Conservation (phyloP, 2,329 filamentous ascomycete genomes). For the Fusarium azukiicola region DNA sequence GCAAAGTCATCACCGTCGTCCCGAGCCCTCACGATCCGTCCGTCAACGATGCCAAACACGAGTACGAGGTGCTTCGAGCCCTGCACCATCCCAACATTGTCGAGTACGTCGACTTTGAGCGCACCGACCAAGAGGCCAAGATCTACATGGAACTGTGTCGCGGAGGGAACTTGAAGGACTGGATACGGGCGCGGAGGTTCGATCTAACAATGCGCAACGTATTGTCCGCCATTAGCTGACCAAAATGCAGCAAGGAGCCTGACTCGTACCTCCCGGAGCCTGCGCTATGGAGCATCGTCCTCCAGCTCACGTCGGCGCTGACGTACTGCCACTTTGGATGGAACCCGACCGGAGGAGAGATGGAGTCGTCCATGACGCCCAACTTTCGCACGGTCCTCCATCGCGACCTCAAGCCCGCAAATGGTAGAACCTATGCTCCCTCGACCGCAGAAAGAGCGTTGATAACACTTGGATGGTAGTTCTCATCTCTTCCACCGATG, state of each 20-base stretch:
- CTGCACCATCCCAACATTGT: conserved; percentile 3
- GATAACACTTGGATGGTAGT: neutral
- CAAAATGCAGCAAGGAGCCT: neutral
- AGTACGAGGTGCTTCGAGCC: neutral
- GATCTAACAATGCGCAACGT: neutral
- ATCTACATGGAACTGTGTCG: neutral
- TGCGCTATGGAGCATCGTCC: neutral
- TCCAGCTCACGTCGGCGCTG: neutral
- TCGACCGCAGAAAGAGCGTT: neutral
- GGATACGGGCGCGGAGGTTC: conserved; percentile 3
- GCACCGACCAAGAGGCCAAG: neutral
- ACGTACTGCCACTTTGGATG: conserved; percentile 6
- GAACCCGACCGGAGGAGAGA: neutral
- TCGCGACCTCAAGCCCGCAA: conserved; percentile 3
- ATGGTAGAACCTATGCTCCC: neutral
- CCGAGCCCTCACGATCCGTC: neutral
- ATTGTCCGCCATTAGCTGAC: neutral
- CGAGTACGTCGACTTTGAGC: conserved; percentile 3
- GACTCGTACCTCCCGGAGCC: neutral
- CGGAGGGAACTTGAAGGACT: conserved; percentile 2
- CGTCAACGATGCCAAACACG: conserved; percentile 5
- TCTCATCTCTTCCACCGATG: neutral
- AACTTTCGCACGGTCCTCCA: neutral
- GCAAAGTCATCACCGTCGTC: neutral
- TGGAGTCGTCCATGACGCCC: neutral